Evolutionary conservation across 805 yeast genomes (phyloP), one percentile per base, ranked within the genome.

Genomic region (Saccharomycopsis guyanensis): DNA sequence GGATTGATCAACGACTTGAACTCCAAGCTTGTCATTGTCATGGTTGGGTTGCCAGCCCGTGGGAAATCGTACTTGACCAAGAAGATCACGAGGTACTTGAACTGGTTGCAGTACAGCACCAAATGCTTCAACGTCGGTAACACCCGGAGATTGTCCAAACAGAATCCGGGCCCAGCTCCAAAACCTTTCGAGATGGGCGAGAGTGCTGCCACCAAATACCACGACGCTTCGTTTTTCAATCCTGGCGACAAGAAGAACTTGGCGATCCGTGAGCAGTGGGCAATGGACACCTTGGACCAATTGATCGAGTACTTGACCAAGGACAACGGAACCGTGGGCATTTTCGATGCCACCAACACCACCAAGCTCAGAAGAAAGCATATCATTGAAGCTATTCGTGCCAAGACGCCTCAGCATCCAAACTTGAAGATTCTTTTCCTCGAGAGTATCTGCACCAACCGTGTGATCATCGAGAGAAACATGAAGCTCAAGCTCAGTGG

Each of bases 41-140:
- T 82, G 80, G 86, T 81, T 8, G 87, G 87, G 0, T 66, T 80
- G 31, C 87, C 87, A 16, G 87, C 87, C 4, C 65, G 86, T 51
- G 87, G 87, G 12, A 80, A 80, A 60, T 76, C 82, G 3, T 80
- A 79, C 59, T 77, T 80, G 52, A 79, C 87, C 27, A 78, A 76
- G 56, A 79, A 80, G 58, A 61, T 80, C 32, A 72, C 79, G 22
- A 62, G 80, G 55, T 80, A 79, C 61, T 63, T 78, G 52, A 75
- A 73, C 60, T 80, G 84, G 84, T 64, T 75, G 54, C 82, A 78
- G 57, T 80, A 78, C 55, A 75, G 73, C 52, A 76, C 82, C 53
- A 65, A 76, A 47, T 77, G 79, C 10, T 80, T 80, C 66, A 80
- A 80, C 57, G 87, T 80, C 32, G 87, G 87, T 1, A 77, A 78